These are phyloP conservation scores for Phascolomyces articulosus DNA, from an alignment of 371 early-diverging fungal genomes.

Conservation along the genomic window DNA sequence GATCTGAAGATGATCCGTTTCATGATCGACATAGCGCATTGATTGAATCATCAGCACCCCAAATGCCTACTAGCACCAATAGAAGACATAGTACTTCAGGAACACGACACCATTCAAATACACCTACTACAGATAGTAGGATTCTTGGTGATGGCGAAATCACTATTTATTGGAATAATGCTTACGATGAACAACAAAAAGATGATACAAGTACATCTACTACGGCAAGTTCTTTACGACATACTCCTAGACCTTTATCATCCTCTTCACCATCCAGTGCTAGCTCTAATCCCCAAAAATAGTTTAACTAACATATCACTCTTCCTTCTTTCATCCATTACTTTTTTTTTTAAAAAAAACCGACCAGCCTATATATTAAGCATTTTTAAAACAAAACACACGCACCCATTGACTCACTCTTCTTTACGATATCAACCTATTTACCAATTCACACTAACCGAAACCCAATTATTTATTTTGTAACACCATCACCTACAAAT, in stretches of 20 bases:
- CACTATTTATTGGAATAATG: constrained; percentile 43
- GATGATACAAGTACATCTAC: neutral
- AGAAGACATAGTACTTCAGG: neutral
- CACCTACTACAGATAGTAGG: neutral
- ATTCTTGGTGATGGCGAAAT: constrained; percentile 48
- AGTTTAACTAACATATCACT: too few relatives aligned
- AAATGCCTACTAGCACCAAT: neutral
- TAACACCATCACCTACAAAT: too few relatives aligned
- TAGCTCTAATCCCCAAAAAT: neutral
- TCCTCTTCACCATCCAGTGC: neutral
- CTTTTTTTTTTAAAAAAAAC: too few relatives aligned
- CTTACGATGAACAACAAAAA: neutral
- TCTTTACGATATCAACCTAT: too few relatives aligned
- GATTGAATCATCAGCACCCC: neutral
- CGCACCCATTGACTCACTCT: too few relatives aligned
- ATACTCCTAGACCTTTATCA: neutral
- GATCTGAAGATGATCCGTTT: constrained; percentile 31
- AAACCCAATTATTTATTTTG: too few relatives aligned
- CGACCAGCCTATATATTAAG: too few relatives aligned
- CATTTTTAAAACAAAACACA: too few relatives aligned
- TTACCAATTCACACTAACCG: too few relatives aligned
- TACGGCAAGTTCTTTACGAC: neutral
- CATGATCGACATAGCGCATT: constrained; percentile 35
- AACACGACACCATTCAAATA: constrained; percentile 1
- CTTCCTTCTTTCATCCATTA: too few relatives aligned